phyloP scores from a whole-genome alignment of 805 yeast genomes.

The Candida sakaeoensis region DNA sequence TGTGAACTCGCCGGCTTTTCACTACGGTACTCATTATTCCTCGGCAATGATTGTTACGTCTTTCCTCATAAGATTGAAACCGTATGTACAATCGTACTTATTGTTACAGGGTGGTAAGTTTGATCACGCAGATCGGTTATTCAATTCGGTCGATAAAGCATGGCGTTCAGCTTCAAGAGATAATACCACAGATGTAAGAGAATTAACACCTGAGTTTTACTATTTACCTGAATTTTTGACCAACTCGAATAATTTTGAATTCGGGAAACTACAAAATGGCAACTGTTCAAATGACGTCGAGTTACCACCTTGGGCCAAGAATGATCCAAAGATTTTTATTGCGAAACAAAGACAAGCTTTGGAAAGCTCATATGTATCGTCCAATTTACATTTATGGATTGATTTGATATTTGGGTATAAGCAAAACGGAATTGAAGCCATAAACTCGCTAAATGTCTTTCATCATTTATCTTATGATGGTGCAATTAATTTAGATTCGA shows the following conservation, averaged over 20 bases:
- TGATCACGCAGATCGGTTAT: conserved; percentile 83
- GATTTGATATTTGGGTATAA: conserved; percentile 79
- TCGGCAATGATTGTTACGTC: conserved; percentile 92
- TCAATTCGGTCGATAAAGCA: conserved; percentile 68
- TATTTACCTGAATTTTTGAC: conserved; percentile 74
- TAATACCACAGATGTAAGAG: conserved; percentile 84
- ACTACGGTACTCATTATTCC: conserved; percentile 90
- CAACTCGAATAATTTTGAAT: conserved; percentile 62
- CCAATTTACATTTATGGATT: conserved; percentile 77
- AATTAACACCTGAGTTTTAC: conserved; percentile 81
- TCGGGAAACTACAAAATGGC: conserved; percentile 66
- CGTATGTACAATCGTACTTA: conserved; percentile 76
- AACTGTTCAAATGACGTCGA: conserved; percentile 59
- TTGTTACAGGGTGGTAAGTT: conserved; percentile 82
- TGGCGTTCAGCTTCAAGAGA: conserved; percentile 80
- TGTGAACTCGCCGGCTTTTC: conserved; percentile 66
- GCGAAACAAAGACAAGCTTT: conserved; percentile 76
- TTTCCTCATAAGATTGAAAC: conserved; percentile 69
- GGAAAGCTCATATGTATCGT: conserved; percentile 77
- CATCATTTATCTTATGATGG: conserved; percentile 85
- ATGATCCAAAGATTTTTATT: conserved; percentile 71
- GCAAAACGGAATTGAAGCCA: conserved; percentile 71
- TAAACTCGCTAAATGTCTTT: conserved; percentile 67
- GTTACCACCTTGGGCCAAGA: conserved; percentile 81
- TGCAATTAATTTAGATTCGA: conserved; percentile 69